Percentiles rank a stretch among this genome's conserved stretches.
Evolutionary conservation across 2,329 filamentous ascomycete genomes (phyloP).

Genomic region (Trichoderma sp.): DNA sequence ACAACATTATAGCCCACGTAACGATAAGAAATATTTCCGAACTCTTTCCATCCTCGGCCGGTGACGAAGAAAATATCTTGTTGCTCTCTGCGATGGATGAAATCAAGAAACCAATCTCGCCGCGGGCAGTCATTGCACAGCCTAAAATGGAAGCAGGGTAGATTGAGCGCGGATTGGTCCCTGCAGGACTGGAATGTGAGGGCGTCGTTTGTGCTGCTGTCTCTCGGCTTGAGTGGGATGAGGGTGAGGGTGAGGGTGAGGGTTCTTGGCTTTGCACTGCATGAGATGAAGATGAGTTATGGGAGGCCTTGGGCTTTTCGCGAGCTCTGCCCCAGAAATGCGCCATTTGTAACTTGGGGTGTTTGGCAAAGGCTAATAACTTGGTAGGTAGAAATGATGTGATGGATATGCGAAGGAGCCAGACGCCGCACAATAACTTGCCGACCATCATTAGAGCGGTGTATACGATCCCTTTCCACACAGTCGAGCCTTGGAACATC

Average conservation of each 20-base stretch:
- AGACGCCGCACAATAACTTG: slow-evolving; percentile 59
- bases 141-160: slow-evolving; percentile 18
- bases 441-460: slow-evolving; percentile 64
- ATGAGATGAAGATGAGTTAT: neutral
- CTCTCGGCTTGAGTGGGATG: neutral
- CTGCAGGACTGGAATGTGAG: neutral
- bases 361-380: neutral
- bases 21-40: slow-evolving; percentile 16
- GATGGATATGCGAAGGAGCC: slow-evolving; percentile 42
- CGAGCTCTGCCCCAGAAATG: neutral
- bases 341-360: neutral
- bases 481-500: slow-evolving; percentile 60
- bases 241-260: neutral
- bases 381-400: neutral
- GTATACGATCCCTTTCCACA: slow-evolving; percentile 75
- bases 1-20: slow-evolving; percentile 43
- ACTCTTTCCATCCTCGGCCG: neutral
- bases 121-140: slow-evolving; percentile 19
- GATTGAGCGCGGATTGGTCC: slow-evolving; percentile 5
- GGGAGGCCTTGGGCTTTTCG: neutral
- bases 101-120: slow-evolving; percentile 20
- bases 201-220: neutral
- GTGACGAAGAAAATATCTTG: neutral
- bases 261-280: neutral
- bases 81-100: slow-evolving; percentile 21